Base-by-base conservation (phyloP, 2,329 filamentous ascomycete species). In the Cucurbitaria berberidis region DNA sequence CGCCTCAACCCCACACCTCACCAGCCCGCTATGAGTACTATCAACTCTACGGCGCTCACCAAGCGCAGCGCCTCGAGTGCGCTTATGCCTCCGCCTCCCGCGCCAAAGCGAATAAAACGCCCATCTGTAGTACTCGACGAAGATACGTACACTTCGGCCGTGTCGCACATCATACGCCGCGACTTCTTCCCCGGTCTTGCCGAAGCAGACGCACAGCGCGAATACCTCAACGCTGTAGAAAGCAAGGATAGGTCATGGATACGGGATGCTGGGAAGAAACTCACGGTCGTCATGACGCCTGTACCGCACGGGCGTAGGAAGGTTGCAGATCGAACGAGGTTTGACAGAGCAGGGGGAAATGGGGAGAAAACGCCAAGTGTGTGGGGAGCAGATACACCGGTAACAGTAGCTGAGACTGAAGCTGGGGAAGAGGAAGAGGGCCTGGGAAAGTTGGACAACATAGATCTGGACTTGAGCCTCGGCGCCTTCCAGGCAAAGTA, bases 101-200 rank as follows among this genome's bases (percentile, higher is more conserved):
- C 86, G 0, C 81, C 87, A 36, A 98, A 96, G 75, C 89, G 91
- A 53, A 96, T 97, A 69, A 97, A 97, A 77, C 85, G 95, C 46
- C 95, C 95, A 0, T 87, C 88, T 57, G 89, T 89, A 57, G 87
- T 97, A 24, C 84, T 99, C 24, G 91, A 96, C 74, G 95, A 99
- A 81, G 93, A 99, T 64, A 87, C 89, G 47, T 99, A 99, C 75
- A 95, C 91, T 2, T 87, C 92, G 52, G 89, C 90, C 1, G 82
- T 99, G 24, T 96, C 93, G 0, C 89, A 95, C 64, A 98, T 99
- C 70, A 96, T 99, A 59, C 91, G 91, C 9, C 87, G 95, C 61
- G 95, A 99, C 80, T 99, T 96, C 80, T 99, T 98, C 68, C 95
- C 95, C 0, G 95, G 93, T 0, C 82, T 99, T 0, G 79, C 93